Evolutionary conservation across 148 eudicot species (phyloP).

Genomic region (Rhododendron kiyosumense): DNA sequence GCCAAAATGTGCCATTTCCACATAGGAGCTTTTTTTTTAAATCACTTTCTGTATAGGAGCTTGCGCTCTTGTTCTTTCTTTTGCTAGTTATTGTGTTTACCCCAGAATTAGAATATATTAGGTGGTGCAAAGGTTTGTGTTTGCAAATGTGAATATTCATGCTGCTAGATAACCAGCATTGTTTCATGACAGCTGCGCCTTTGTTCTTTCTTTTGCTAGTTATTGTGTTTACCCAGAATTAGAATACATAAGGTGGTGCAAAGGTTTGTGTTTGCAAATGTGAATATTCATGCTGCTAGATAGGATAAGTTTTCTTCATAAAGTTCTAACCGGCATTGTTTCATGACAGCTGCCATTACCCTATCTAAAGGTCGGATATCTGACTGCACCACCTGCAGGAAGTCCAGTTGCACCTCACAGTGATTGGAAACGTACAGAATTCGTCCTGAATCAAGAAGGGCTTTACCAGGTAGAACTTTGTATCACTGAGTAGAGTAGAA

Average conservation of each 20-base stretch:
- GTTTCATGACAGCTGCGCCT: background rate
- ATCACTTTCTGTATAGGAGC: background rate
- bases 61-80: background rate
- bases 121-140: background rate
- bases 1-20: background rate
- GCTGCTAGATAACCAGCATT: background rate
- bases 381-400: constrained; percentile 83
- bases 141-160: background rate
- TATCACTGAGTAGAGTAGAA: background rate
- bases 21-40: background rate
- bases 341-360: constrained; percentile 82
- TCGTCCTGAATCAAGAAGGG: constrained; percentile 84
- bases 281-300: background rate
- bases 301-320: background rate
- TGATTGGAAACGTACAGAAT: constrained; percentile 86
- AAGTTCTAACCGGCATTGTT: constrained; percentile 5
- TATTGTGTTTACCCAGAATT: background rate
- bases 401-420: constrained; percentile 64
- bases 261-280: background rate
- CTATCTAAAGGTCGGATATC: constrained; percentile 85
- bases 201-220: background rate
- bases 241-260: background rate
- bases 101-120: background rate
- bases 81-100: background rate
- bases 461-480: constrained; percentile 64